Evolutionary conservation across 495 filamentous ascomycete genomes (phyloP), one percentile per base, ranked within the genome.

Genomic region (Choiromyces venosus): DNA sequence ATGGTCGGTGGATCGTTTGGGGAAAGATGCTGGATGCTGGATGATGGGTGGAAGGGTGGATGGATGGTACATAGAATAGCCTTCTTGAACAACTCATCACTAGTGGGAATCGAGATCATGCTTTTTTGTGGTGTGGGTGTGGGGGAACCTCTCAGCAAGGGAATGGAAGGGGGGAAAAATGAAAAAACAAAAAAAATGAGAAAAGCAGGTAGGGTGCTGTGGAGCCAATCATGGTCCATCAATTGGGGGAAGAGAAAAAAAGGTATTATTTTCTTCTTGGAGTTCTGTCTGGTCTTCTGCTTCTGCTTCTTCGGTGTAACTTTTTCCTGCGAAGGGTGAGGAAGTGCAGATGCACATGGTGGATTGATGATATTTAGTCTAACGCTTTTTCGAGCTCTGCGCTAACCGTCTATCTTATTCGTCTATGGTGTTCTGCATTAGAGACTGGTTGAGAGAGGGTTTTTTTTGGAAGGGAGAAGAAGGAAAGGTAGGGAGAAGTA

Each of bases 41-140:
- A 12, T 70, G 67, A 73, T 73, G 72, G 37, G 39, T 67, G 74
- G 42, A 61, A 75, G 67, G 61, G 68, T 73, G 70, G 64, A 75
- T 61, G 67, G 61, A 40, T n/a, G n/a, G n/a, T n/a, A n/a, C n/a
- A n/a, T n/a, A 61, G 52, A 61, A 61, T 61, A 61, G 52, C 52
- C 52, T 33, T 77, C 76, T 77, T 77, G 75, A 42, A 77, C 75
- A 77, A 73, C 75, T 77, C 75, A 77, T 77, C 75, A 77, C 42
- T 64, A 70, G 69, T 70, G 70, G 40, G 69, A 77, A 77, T 77
- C 75, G 74, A 77, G 75, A 77, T 77, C 75, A 71, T 61, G 52
- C 52, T 42, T 76, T 75, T 68, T 38, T 36, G 38, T 66, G 66
- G 73, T 67, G 46, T 37, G 66, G 38, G 67, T 65, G 36, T 35